These are phyloP conservation scores for Aspergillus vadensis DNA, from an alignment of 2,329 filamentous ascomycete genomes.

Conservation along the genomic window DNA sequence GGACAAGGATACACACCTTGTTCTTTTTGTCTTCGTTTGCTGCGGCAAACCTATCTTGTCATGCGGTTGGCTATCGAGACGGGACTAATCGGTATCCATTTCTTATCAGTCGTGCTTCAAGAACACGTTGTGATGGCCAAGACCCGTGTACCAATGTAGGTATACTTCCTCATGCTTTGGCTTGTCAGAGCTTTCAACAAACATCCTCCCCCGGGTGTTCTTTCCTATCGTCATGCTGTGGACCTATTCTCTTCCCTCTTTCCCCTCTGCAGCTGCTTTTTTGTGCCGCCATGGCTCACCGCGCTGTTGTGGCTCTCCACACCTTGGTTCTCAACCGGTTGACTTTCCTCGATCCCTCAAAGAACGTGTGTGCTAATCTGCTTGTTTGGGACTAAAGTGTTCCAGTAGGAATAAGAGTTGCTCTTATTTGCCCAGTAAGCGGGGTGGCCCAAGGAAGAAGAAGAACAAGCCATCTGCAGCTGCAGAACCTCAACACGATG, in stretches of 20 bases:
- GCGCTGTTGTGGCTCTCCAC: not conserved
- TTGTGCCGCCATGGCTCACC: not conserved
- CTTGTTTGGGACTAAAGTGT: slow-evolving; percentile 34
- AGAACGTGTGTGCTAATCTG: slow-evolving; percentile 14
- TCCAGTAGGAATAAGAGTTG: slow-evolving; percentile 43
- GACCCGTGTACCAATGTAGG: slow-evolving; percentile 47
- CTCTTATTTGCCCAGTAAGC: slow-evolving; percentile 47
- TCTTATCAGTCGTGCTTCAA: slow-evolving; percentile 41
- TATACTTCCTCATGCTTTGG: slow-evolving; percentile 14
- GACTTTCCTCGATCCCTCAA: not conserved
- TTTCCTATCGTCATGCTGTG: not conserved
- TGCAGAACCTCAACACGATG: slow-evolving; percentile 27
- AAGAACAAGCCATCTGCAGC: slow-evolving; percentile 30
- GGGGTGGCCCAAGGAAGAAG: slow-evolving; percentile 48
- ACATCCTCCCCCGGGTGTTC: not conserved
- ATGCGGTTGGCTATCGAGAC: not conserved
- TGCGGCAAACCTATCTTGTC: not conserved
- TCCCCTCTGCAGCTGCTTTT: not conserved
- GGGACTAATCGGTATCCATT: slow-evolving; percentile 11
- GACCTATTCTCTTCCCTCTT: not conserved
- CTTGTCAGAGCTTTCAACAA: not conserved
- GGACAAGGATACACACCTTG: not conserved
- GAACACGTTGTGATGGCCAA: slow-evolving; percentile 49
- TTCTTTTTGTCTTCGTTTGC: slow-evolving; percentile 8
- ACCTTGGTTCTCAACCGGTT: not conserved